Evolutionary conservation across 2,329 filamentous ascomycete species (phyloP).

Genomic region (Aspergillus sp.): DNA sequence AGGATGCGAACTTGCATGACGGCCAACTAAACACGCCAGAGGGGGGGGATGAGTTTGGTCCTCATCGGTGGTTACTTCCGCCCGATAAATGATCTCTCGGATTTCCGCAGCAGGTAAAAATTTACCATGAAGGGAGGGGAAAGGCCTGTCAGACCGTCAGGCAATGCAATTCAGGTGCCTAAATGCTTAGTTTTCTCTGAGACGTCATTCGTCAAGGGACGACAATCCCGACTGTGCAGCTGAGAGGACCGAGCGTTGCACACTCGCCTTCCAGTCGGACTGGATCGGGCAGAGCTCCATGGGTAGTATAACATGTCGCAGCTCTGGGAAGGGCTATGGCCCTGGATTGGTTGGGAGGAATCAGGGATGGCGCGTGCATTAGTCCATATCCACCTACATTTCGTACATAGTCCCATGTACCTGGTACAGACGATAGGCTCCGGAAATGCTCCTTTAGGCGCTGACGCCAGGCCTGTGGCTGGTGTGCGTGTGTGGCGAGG

Average conservation of each 20-base stretch:
- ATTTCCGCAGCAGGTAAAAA: not conserved
- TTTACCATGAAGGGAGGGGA: not conserved
- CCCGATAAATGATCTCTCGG: not conserved
- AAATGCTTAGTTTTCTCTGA: not conserved
- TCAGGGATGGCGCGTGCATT: slow-evolving; percentile 6
- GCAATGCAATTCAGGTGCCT: slow-evolving; percentile 1
- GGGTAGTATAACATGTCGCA: not conserved
- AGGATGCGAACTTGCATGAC: not conserved
- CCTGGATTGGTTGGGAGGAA: not conserved
- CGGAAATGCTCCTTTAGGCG: not conserved
- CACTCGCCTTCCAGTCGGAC: not conserved
- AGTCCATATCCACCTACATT: slow-evolving; percentile 2
- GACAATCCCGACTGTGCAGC: not conserved
- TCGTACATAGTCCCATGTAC: slow-evolving; percentile 6
- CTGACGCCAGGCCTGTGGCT: not conserved
- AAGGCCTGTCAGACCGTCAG: not conserved
- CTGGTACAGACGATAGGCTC: not conserved
- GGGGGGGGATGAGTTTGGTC: not conserved
- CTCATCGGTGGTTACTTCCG: not conserved
- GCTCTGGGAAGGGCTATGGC: not conserved
- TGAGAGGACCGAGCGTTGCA: not conserved
- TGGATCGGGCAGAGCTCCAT: not conserved
- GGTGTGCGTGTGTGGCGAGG: not conserved
- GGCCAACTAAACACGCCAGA: not conserved
- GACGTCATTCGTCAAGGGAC: not conserved